Percentiles rank a stretch among this genome's conserved stretches.
These are phyloP conservation scores for Laburnicola sp. DNA, from an alignment of 2,329 filamentous ascomycete genomes.

Conservation along the genomic window DNA sequence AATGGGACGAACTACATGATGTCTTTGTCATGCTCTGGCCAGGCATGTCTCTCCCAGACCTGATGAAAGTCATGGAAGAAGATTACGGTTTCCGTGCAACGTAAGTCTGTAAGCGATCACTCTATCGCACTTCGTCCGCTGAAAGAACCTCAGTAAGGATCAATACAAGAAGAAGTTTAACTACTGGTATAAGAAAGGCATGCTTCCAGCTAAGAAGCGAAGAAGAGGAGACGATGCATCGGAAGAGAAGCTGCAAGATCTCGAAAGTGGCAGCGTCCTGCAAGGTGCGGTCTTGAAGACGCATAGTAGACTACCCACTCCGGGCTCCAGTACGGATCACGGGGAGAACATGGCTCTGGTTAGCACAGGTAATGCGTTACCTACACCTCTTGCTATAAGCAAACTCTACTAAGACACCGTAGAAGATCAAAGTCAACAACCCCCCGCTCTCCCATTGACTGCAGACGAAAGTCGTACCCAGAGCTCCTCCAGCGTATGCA, in stretches of 20 bases:
- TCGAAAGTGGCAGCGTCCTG: not conserved
- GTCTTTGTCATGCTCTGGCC: not conserved
- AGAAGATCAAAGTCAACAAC: too few relatives aligned
- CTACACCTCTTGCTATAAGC: not conserved
- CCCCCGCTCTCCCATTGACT: too few relatives aligned
- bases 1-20: not conserved
- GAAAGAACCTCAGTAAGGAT: not conserved
- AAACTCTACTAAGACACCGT: too few relatives aligned
- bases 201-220: not conserved
- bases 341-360: too few relatives aligned
- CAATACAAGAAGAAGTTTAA: conserved; percentile 6
- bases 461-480: not conserved
- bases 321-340: too few relatives aligned
- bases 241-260: not conserved
- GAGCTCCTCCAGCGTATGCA: not conserved
- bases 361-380: not conserved
- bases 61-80: conserved; percentile 1
- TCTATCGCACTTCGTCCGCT: not conserved
- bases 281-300: not conserved
- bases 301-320: too few relatives aligned
- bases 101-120: not conserved
- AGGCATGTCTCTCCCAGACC: not conserved
- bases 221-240: not conserved
- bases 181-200: not conserved
- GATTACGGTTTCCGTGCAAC: conserved; percentile 2